Percentiles rank a stretch among this genome's conserved stretches.
Evolutionary conservation across 2,329 filamentous ascomycete genomes (phyloP).

Genomic region (Cytospora piceae): DNA sequence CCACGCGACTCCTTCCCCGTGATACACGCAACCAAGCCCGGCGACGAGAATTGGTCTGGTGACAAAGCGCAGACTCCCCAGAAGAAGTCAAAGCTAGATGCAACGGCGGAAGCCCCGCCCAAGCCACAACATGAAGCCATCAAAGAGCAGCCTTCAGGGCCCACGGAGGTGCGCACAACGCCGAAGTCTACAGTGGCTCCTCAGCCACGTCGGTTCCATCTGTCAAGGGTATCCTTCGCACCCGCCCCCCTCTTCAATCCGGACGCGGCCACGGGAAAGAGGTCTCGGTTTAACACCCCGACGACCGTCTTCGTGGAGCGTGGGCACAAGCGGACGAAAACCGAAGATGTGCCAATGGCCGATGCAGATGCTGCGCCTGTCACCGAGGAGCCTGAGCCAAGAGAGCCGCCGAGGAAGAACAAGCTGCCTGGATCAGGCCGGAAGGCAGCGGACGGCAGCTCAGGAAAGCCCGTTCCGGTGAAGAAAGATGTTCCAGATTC

Average conservation of each 20-base stretch:
- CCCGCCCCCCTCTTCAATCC: constrained; percentile 36
- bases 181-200: constrained; percentile 27
- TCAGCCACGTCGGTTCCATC: constrained; percentile 58
- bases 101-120: not conserved
- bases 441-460: constrained; percentile 2
- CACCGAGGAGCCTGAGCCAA: constrained; percentile 29
- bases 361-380: constrained; percentile 11
- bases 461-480: constrained; percentile 31
- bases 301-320: constrained; percentile 62
- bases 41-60: constrained; percentile 39
- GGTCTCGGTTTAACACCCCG: constrained; percentile 41
- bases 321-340: constrained; percentile 40
- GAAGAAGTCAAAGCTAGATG: not conserved
- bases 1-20: constrained; percentile 41
- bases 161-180: constrained; percentile 8
- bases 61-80: constrained; percentile 32
- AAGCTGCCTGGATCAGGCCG: constrained; percentile 43
- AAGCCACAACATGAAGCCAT: not conserved
- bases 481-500: constrained; percentile 39
- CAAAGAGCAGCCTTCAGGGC: not conserved
- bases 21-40: constrained; percentile 53
- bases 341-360: constrained; percentile 25
- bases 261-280: constrained; percentile 45
- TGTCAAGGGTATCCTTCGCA: constrained; percentile 53
- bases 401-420: constrained; percentile 36